A percentile compares a stretch with the other conserved stretches of the same genome.
phyloP scores from a whole-genome alignment of 306 rosid species.

The Cucumis sativus region Cucumber_9930_V3 NC_026655.2:7756001-7756500 shows the following conservation, averaged over 20 bases:
- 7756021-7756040: too few species aligned
- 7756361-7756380: background rate
- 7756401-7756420: background rate
- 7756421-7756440: background rate
- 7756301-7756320: background rate
- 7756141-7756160: too few species aligned
- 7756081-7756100: too few species aligned
- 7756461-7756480: background rate
- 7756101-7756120: too few species aligned
- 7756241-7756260: background rate
- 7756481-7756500: background rate
- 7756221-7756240: background rate
- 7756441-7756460: background rate
- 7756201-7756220: too few species aligned
- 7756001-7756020: too few species aligned
- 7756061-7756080: too few species aligned
- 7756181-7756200: too few species aligned
- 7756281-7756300: background rate
- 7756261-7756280: background rate
- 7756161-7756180: too few species aligned
- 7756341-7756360: slow-evolving; percentile 1
- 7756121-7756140: too few species aligned
- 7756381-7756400: background rate
- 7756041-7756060: too few species aligned
- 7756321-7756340: background rate